These are phyloP conservation scores for Radiomyces spectabilis DNA, from an alignment of 192 early-diverging fungal genomes.

Conservation along the genomic window DNA sequence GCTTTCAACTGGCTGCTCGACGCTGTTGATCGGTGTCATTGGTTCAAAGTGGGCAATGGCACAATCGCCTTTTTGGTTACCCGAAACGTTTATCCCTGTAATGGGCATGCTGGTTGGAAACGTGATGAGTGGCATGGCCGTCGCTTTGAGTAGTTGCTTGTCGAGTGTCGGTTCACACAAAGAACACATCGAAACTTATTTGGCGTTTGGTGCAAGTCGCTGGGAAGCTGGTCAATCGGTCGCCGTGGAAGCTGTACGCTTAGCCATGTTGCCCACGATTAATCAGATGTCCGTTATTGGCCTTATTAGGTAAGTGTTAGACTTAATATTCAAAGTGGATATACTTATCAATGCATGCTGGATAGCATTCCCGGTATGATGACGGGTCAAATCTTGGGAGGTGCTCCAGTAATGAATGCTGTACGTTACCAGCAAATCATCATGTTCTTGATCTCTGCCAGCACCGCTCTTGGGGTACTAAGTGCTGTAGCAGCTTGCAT, in stretches of 20 bases:
- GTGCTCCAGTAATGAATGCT: slow-evolving; percentile 72
- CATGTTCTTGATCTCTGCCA: slow-evolving; percentile 78
- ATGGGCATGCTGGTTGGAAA: slow-evolving; percentile 84
- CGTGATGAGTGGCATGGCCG: slow-evolving; percentile 58
- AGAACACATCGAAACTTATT: slow-evolving; percentile 25
- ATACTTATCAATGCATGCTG: too few species aligned
- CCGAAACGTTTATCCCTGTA: slow-evolving; percentile 76
- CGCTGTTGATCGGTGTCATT: slow-evolving; percentile 45
- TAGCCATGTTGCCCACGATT: slow-evolving; percentile 71
- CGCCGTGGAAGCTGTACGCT: slow-evolving; percentile 57
- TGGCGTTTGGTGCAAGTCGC: slow-evolving; percentile 70
- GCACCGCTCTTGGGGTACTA: slow-evolving; percentile 51
- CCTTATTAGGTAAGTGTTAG: slow-evolving; percentile 67
- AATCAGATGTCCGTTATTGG: slow-evolving; percentile 81
- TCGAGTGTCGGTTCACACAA: slow-evolving; percentile 34
- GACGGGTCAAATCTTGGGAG: slow-evolving; percentile 83
- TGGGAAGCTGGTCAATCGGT: slow-evolving; percentile 77
- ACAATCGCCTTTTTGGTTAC: slow-evolving; percentile 58
- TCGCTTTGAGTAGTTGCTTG: slow-evolving; percentile 52
- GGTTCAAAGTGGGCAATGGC: slow-evolving; percentile 68
- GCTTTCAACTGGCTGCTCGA: slow-evolving; percentile 36
- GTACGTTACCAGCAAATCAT: slow-evolving; percentile 79
- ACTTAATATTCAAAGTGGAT: too few species aligned
- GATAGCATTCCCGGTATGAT: slow-evolving; percentile 85
- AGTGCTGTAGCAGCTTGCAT: background rate